Percentiles rank a stretch among this genome's conserved stretches.
phyloP scores from a whole-genome alignment of 2,329 filamentous ascomycete genomes.

The Piedraia hortae region DNA sequence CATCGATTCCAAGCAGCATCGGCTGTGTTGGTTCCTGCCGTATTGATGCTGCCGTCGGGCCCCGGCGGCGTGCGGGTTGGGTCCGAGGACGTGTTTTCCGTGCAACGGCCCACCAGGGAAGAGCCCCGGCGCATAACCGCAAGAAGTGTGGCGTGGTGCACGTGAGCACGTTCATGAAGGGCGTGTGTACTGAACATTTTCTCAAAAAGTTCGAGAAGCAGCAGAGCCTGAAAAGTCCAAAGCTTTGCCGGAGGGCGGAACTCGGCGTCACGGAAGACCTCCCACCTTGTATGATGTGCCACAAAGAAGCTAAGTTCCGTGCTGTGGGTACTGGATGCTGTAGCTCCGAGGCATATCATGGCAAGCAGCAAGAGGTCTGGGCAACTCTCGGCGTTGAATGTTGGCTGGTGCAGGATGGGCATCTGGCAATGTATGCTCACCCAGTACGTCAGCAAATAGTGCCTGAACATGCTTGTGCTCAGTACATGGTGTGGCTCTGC shows the following conservation, averaged over 20 bases:
- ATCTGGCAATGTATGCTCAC: conserved; percentile 80
- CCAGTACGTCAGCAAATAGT: conserved; percentile 85
- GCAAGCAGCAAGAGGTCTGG: conserved; percentile 61
- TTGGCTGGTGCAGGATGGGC: conserved; percentile 81
- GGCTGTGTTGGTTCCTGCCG: conserved; percentile 29
- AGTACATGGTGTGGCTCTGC: conserved; percentile 34
- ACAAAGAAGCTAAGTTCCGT: conserved; percentile 69
- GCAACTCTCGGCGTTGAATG: conserved; percentile 67
- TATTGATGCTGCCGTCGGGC: conserved; percentile 19
- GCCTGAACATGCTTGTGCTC: conserved; percentile 84
- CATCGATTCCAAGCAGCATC: conserved; percentile 91
- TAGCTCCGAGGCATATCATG: conserved; percentile 79
- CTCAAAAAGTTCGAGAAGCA: conserved; percentile 79
- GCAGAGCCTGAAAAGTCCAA: conserved; percentile 80
- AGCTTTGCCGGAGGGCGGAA: conserved; percentile 80
- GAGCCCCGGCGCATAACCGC: conserved; percentile 85
- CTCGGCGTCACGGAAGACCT: conserved; percentile 74
- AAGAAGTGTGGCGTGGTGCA: conserved; percentile 85
- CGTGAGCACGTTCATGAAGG: conserved; percentile 80
- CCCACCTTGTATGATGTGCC: conserved; percentile 82
- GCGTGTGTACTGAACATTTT: conserved; percentile 91
- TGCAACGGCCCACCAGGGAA: conserved; percentile 63
- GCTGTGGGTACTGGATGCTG: conserved; percentile 47
- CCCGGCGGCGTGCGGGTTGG: conserved; percentile 16
- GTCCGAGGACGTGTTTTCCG: conserved; percentile 57